phyloP scores from a whole-genome alignment of 495 filamentous ascomycete genomes.

The Hypoxylon cercidicola region DNA sequence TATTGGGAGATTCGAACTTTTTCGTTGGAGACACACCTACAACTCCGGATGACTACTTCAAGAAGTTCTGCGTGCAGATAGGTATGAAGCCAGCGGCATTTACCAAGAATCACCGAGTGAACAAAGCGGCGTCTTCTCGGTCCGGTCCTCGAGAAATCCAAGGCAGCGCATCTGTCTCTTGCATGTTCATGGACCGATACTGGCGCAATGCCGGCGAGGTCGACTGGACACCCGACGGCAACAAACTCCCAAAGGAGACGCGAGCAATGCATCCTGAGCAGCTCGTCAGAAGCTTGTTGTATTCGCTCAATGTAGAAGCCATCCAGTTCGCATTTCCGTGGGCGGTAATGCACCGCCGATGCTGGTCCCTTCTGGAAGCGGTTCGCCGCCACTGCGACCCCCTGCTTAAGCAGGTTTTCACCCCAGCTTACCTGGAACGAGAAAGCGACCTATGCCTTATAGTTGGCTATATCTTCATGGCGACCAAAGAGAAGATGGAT shows the following conservation, averaged over 20 bases:
- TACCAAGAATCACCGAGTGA: slow-evolving; percentile 34
- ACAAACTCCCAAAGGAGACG: slow-evolving; percentile 3
- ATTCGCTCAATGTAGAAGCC: slow-evolving; percentile 43
- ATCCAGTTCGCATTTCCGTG: slow-evolving; percentile 51
- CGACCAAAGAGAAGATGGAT: too few species aligned
- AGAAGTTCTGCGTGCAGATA: slow-evolving; percentile 50
- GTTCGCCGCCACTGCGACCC: slow-evolving; percentile 46
- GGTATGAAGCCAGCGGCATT: slow-evolving; percentile 46
- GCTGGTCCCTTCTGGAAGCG: slow-evolving; percentile 49
- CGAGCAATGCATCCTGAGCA: slow-evolving; percentile 15
- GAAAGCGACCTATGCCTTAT: slow-evolving; percentile 53
- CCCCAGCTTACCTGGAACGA: slow-evolving; percentile 48
- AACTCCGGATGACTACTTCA: slow-evolving; percentile 43
- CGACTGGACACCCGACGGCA: slow-evolving; percentile 41
- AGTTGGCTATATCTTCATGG: slow-evolving; percentile 38
- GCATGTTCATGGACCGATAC: slow-evolving; percentile 48
- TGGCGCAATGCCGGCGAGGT: slow-evolving; percentile 30
- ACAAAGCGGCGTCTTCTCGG: slow-evolving; percentile 24
- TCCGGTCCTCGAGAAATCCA: slow-evolving; percentile 43
- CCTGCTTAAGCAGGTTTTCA: slow-evolving; percentile 43
- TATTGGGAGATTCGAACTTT: slow-evolving; percentile 42
- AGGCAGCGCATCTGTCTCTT: slow-evolving; percentile 39
- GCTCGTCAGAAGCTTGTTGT: slow-evolving; percentile 28
- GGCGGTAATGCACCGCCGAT: slow-evolving; percentile 49
- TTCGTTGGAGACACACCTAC: slow-evolving; percentile 47